Percentiles rank a stretch among this genome's conserved stretches.
These are phyloP conservation scores for Gyrodon lividus DNA, from an alignment of 768 basidiomycete species.

Conservation along the genomic window DNA sequence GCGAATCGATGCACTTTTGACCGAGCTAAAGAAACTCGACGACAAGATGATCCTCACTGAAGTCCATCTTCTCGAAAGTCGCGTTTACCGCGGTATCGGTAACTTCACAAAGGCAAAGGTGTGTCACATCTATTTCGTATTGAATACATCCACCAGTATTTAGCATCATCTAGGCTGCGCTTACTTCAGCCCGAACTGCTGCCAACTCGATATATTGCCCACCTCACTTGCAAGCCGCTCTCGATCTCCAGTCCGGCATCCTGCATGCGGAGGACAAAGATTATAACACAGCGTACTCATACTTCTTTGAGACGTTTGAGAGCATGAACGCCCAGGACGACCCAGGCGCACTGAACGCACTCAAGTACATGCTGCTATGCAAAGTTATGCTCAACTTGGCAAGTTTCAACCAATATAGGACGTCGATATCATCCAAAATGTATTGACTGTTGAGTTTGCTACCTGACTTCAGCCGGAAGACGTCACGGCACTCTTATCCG, in stretches of 20 bases:
- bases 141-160: background rate
- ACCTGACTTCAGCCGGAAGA: constrained; percentile 76
- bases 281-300: constrained; percentile 94
- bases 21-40: constrained; percentile 89
- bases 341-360: constrained; percentile 69
- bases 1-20: constrained; percentile 83
- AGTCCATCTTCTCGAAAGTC: constrained; percentile 90
- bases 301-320: constrained; percentile 97
- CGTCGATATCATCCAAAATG: background rate
- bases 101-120: constrained; percentile 93
- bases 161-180: constrained; percentile 55
- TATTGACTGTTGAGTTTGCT: background rate
- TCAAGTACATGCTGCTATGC: constrained; percentile 98
- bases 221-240: constrained; percentile 57
- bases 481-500: constrained; percentile 78
- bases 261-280: constrained; percentile 97
- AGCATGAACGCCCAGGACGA: constrained; percentile 79
- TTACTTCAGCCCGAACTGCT: constrained; percentile 89
- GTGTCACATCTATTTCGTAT: constrained; percentile 7
- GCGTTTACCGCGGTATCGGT: constrained; percentile 85
- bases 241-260: constrained; percentile 73
- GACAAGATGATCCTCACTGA: constrained; percentile 98
- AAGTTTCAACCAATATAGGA: constrained; percentile 26
- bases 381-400: constrained; percentile 98
- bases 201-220: constrained; percentile 96